phyloP scores from a whole-genome alignment of 2,329 filamentous ascomycete species.

The Ophidiomyces ophidiicola region DNA sequence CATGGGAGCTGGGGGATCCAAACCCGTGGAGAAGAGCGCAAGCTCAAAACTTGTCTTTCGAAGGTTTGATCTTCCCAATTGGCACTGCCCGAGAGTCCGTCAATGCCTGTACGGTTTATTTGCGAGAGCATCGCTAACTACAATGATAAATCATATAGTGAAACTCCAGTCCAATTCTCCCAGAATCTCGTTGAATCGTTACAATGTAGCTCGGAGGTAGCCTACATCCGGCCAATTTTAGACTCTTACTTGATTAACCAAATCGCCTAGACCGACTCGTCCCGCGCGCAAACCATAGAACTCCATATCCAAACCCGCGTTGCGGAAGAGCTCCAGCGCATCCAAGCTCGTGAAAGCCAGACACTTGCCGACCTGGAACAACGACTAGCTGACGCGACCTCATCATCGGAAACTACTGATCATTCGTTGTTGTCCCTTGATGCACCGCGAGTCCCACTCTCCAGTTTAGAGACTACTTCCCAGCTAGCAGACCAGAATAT shows the following conservation, averaged over 20 bases:
- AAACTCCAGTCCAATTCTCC: slow-evolving; percentile 59
- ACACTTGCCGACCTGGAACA: slow-evolving; percentile 58
- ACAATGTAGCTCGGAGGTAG: slow-evolving; percentile 75
- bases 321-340: slow-evolving; percentile 67
- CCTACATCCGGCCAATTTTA: background rate
- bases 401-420: slow-evolving; percentile 18
- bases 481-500: slow-evolving; percentile 14
- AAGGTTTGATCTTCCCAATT: slow-evolving; percentile 36
- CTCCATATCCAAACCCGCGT: slow-evolving; percentile 82
- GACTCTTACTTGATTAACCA: slow-evolving; percentile 6
- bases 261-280: slow-evolving; percentile 64
- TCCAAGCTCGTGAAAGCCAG: slow-evolving; percentile 57
- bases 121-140: slow-evolving; percentile 3
- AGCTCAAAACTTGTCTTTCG: slow-evolving; percentile 49
- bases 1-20: slow-evolving; percentile 53
- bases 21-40: slow-evolving; percentile 40
- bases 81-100: background rate
- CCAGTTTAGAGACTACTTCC: slow-evolving; percentile 18
- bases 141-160: slow-evolving; percentile 35
- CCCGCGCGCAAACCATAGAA: slow-evolving; percentile 70
- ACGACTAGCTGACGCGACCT: slow-evolving; percentile 35
- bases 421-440: slow-evolving; percentile 22
- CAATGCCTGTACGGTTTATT: background rate
- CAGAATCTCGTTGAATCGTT: slow-evolving; percentile 70
- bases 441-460: slow-evolving; percentile 34